These are phyloP conservation scores for Chlorella variabilis DNA, from an alignment of 163 green algal genomes.

Conservation along the genomic window DNA sequence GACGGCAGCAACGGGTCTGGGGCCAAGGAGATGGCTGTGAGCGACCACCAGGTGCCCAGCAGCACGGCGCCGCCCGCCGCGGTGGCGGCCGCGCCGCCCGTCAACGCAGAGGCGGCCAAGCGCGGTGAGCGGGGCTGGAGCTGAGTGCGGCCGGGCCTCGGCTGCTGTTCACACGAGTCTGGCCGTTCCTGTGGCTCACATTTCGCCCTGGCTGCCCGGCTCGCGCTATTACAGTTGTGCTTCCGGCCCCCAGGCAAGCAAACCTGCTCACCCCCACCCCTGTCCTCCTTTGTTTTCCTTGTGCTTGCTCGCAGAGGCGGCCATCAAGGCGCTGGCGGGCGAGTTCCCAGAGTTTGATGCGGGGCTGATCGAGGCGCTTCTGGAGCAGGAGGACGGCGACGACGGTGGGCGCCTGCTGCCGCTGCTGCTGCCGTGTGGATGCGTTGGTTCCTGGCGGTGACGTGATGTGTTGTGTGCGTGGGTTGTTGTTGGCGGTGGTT, in stretches of 20 bases:
- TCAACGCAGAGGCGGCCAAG: slow-evolving; percentile 27
- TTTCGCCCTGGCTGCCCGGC: no score
- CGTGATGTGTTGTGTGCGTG: no score
- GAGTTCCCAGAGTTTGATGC: slow-evolving; percentile 78
- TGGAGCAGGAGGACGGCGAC: slow-evolving; percentile 85
- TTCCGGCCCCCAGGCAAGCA: no score
- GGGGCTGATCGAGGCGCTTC: slow-evolving; percentile 69
- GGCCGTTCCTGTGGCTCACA: no score
- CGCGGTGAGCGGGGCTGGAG: slow-evolving; percentile 32
- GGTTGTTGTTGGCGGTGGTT: no score
- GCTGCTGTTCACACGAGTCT: no score
- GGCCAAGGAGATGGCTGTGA: slow-evolving; percentile 26
- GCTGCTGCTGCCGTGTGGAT: no score
- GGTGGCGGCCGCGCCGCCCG: neutral
- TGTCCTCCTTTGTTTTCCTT: neutral
- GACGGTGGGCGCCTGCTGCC: no score
- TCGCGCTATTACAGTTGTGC: no score
- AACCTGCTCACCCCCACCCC: no score
- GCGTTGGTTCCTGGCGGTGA: no score
- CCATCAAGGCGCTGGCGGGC: slow-evolving; percentile 25
- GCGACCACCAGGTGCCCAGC: slow-evolving; percentile 35
- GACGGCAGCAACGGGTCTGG: slow-evolving; percentile 15
- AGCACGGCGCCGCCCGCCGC: slow-evolving; percentile 5
- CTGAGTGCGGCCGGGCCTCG: no score
- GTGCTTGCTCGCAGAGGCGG: slow-evolving; percentile 12